A percentile compares a stretch with the other conserved stretches of the same genome.
Evolutionary conservation across 2,329 filamentous ascomycete genomes (phyloP).

Genomic region (Remersonia thermophila): DNA sequence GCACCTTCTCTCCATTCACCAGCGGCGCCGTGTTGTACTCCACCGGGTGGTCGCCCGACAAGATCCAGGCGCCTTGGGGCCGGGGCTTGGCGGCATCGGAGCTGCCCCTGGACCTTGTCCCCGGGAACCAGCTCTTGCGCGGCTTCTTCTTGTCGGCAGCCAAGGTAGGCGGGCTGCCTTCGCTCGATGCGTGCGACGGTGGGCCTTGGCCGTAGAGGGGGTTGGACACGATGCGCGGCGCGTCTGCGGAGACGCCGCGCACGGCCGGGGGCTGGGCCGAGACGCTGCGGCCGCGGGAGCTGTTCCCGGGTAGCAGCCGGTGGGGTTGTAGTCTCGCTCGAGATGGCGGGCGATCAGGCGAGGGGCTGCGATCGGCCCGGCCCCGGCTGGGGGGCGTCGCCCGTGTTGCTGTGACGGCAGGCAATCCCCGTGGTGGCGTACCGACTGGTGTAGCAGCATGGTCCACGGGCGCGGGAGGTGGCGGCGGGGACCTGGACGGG

Average conservation of each 20-base stretch:
- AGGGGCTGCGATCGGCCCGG: slow-evolving; percentile 8
- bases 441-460: neutral
- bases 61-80: slow-evolving; percentile 40
- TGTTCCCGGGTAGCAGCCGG: slow-evolving; percentile 10
- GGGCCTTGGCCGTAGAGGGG: slow-evolving; percentile 21
- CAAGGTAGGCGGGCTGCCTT: slow-evolving; percentile 30
- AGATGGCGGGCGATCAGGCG: slow-evolving; percentile 4
- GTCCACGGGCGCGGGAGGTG: slow-evolving; percentile 5
- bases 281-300: slow-evolving; percentile 31
- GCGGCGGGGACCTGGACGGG: slow-evolving; percentile 5
- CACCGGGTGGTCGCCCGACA: slow-evolving; percentile 36
- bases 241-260: slow-evolving; percentile 20
- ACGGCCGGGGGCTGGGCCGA: slow-evolving; percentile 33
- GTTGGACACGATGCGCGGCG: slow-evolving; percentile 20
- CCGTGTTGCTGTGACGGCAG: slow-evolving; percentile 7
- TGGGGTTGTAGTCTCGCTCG: slow-evolving; percentile 12
- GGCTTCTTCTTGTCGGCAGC: slow-evolving; percentile 29
- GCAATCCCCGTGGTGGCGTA: slow-evolving; percentile 4
- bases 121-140: slow-evolving; percentile 43
- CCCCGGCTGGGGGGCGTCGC: slow-evolving; percentile 6
- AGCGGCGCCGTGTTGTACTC: slow-evolving; percentile 46
- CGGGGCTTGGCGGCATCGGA: slow-evolving; percentile 24
- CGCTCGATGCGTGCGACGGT: slow-evolving; percentile 22
- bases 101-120: slow-evolving; percentile 38
- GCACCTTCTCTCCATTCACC: slow-evolving; percentile 45